Percentiles rank a stretch among this genome's conserved stretches.
Evolutionary conservation across 2,329 filamentous ascomycete genomes (phyloP).

Genomic region (Scolecobasidium constrictum): DNA sequence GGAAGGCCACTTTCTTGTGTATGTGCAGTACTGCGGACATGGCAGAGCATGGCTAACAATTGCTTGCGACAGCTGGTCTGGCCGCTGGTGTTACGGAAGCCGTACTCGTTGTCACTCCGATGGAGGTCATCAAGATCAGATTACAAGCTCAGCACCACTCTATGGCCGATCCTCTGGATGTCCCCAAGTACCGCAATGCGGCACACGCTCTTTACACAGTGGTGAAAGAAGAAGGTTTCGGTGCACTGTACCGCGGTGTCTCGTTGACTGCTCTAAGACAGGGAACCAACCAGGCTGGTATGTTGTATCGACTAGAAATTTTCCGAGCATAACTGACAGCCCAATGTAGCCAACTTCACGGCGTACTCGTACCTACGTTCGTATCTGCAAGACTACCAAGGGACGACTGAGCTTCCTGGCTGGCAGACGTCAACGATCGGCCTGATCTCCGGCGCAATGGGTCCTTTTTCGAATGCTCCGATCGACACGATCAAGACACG

Average conservation of each 20-base stretch:
- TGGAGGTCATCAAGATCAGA: conserved; percentile 99
- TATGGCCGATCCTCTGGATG: conserved; percentile 90
- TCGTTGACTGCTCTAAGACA: conserved; percentile 87
- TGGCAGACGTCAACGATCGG: conserved; percentile 91
- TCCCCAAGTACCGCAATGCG: conserved; percentile 95
- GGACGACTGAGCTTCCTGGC: conserved; percentile 62
- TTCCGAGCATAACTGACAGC: neutral
- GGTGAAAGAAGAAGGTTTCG: conserved; percentile 77
- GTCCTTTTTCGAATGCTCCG: conserved; percentile 88
- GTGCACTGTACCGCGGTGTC: conserved; percentile 86
- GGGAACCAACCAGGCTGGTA: conserved; percentile 80
- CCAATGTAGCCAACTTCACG: conserved; percentile 74
- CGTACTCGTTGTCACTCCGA: conserved; percentile 89
- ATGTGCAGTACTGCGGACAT: conserved; percentile 18
- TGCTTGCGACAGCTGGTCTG: conserved; percentile 55
- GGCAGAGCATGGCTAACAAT: neutral
- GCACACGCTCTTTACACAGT: conserved; percentile 78
- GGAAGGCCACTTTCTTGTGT: conserved; percentile 62
- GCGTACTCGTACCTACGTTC: conserved; percentile 92
- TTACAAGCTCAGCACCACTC: conserved; percentile 96
- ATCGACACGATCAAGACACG: conserved; percentile 99
- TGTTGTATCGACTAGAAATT: neutral
- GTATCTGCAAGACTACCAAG: conserved; percentile 60
- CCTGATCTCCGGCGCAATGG: conserved; percentile 86
- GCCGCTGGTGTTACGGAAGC: conserved; percentile 92